Conservation (phyloP, 208 protist genomes). For the Acanthamoeba sp. region DNA sequence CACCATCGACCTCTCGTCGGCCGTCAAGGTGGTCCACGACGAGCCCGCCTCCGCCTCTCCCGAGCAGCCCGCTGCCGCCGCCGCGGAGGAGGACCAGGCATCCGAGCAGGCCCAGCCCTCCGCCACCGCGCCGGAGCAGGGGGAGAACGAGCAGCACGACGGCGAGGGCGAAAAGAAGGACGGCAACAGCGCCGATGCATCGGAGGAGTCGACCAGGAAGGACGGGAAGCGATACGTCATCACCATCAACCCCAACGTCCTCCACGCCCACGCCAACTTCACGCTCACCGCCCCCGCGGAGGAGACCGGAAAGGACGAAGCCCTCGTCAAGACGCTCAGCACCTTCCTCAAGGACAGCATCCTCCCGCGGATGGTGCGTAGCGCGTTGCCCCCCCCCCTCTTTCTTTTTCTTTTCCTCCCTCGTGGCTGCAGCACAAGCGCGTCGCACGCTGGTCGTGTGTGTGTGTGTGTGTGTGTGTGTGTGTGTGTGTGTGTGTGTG, state of each 20-base stretch:
- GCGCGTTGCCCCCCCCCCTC: neutral
- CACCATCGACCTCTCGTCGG: constrained; percentile 29
- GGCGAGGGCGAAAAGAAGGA: neutral
- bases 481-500: no score
- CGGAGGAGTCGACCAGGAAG: no score
- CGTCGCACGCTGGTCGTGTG: no score
- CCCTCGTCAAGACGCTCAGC: constrained; percentile 49
- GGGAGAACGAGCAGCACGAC: neutral
- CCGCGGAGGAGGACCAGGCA: neutral
- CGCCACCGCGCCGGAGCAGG: neutral
- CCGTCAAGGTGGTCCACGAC: neutral
- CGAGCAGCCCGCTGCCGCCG: neutral
- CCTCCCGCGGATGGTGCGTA: constrained; percentile 76
- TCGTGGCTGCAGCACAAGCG: neutral
- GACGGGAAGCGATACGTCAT: constrained; percentile 14
- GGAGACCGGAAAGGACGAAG: constrained; percentile 62
- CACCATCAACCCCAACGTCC: constrained; percentile 24
- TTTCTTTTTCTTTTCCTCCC: neutral
- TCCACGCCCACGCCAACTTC: constrained; percentile 15
- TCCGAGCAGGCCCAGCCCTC: neutral
- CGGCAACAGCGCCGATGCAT: no score
- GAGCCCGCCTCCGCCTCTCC: neutral
- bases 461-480: no score
- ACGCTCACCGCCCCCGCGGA: constrained; percentile 59
- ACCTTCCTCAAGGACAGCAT: constrained; percentile 76